Evolutionary conservation across 768 basidiomycete species (phyloP).

Genomic region (Lentinus tigrinus): DNA sequence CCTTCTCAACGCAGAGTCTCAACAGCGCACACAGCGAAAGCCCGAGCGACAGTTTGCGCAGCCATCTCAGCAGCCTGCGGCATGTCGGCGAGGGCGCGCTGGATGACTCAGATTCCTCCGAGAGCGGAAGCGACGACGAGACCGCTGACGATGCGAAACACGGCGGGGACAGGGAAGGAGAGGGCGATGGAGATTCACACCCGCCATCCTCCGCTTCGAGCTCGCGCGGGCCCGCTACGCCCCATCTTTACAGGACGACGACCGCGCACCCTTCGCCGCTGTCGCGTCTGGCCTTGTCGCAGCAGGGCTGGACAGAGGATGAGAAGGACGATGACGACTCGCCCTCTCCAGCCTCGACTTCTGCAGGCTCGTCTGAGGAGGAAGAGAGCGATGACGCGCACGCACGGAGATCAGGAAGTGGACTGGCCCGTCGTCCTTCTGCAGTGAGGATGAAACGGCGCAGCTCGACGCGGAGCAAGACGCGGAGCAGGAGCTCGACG

Average conservation of each 20-base stretch:
- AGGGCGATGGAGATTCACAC: background rate
- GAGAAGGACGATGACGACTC: slow-evolving; percentile 52
- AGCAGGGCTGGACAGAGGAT: slow-evolving; percentile 52
- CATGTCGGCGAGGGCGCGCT: slow-evolving; percentile 78
- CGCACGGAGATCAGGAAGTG: slow-evolving; percentile 22
- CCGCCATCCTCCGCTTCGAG: background rate
- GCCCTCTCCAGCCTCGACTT: slow-evolving; percentile 55
- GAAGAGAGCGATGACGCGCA: slow-evolving; percentile 15
- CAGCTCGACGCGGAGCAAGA: slow-evolving; percentile 27
- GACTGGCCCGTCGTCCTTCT: slow-evolving; percentile 20
- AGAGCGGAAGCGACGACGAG: slow-evolving; percentile 18
- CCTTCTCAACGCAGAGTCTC: slow-evolving; percentile 33
- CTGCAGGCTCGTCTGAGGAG: slow-evolving; percentile 43
- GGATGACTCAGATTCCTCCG: slow-evolving; percentile 74
- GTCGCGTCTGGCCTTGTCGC: slow-evolving; percentile 51
- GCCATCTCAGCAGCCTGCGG: slow-evolving; percentile 48
- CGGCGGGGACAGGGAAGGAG: background rate
- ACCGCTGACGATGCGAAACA: background rate
- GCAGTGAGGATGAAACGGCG: slow-evolving; percentile 3
- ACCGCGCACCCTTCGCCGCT: slow-evolving; percentile 63
- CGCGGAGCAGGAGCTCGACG: slow-evolving; percentile 64
- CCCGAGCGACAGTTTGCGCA: slow-evolving; percentile 27
- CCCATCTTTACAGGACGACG: slow-evolving; percentile 30
- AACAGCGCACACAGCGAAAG: slow-evolving; percentile 36
- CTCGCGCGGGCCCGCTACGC: slow-evolving; percentile 33